These are phyloP conservation scores for Coprinellus micaceus DNA, from an alignment of 768 basidiomycete genomes.

Conservation along the genomic window DNA sequence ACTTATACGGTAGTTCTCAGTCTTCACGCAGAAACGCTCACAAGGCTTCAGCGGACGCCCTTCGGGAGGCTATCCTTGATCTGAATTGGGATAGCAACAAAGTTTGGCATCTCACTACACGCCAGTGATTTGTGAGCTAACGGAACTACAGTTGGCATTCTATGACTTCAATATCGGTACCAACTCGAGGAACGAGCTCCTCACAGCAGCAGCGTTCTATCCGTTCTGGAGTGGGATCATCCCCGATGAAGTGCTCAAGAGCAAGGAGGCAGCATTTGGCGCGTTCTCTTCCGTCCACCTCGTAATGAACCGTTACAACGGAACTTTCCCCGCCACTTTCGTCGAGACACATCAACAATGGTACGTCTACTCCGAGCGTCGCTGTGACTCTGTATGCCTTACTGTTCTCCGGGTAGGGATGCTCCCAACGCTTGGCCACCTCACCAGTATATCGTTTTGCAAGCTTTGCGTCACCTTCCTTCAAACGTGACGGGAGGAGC, in stretches of 20 bases:
- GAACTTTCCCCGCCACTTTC: slow-evolving; percentile 80
- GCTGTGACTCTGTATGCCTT: not conserved
- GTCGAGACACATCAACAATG: slow-evolving; percentile 79
- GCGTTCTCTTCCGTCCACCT: slow-evolving; percentile 74
- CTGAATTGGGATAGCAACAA: slow-evolving; percentile 79
- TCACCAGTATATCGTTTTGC: slow-evolving; percentile 75
- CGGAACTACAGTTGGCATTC: slow-evolving; percentile 68
- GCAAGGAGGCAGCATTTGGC: slow-evolving; percentile 57
- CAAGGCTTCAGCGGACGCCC: slow-evolving; percentile 46
- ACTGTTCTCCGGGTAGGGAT: slow-evolving; percentile 45
- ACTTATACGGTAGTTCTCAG: slow-evolving; percentile 54
- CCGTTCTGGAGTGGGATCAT: slow-evolving; percentile 86
- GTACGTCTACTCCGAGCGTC: slow-evolving; percentile 31
- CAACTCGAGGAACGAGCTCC: slow-evolving; percentile 59
- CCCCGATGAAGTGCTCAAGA: slow-evolving; percentile 61
- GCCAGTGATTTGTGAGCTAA: not conserved
- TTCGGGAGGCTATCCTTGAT: slow-evolving; percentile 75
- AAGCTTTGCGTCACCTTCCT: slow-evolving; percentile 74
- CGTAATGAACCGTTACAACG: slow-evolving; percentile 83
- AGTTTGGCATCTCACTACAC: slow-evolving; percentile 21
- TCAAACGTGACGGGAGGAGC: slow-evolving; percentile 58
- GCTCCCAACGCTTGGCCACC: slow-evolving; percentile 90
- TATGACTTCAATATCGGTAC: slow-evolving; percentile 85
- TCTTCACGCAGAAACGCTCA: slow-evolving; percentile 45
- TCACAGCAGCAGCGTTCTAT: slow-evolving; percentile 76